phyloP scores from a whole-genome alignment of 2,329 filamentous ascomycete species.

The Sclerotinia sclerotiorum region DNA sequence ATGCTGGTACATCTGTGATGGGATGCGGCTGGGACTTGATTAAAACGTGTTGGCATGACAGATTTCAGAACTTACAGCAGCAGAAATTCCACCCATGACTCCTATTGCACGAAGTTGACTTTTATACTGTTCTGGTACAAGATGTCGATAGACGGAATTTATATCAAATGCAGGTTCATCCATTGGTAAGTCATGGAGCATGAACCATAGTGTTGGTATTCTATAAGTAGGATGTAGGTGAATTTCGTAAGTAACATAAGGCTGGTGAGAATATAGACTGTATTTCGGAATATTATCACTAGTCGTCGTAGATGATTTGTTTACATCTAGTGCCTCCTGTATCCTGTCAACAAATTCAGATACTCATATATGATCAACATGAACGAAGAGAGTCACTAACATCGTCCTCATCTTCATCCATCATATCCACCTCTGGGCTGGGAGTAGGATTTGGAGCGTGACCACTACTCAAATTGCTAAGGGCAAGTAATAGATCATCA shows the following conservation, averaged over 20 bases:
- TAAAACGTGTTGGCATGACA: constrained; percentile 10
- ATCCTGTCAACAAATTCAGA: constrained; percentile 10
- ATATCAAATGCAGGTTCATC: constrained; percentile 60
- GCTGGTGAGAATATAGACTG: constrained; percentile 42
- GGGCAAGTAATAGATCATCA: constrained; percentile 35
- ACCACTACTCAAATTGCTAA: constrained; percentile 32
- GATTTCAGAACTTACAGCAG: constrained; percentile 61
- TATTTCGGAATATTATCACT: constrained; percentile 29
- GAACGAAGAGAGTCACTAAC: constrained; percentile 28
- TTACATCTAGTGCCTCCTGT: constrained; percentile 34
- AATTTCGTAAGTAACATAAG: constrained; percentile 63
- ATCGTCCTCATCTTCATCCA: constrained; percentile 37
- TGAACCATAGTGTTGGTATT: constrained; percentile 76
- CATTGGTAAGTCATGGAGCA: constrained; percentile 56
- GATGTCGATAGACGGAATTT: constrained; percentile 67
- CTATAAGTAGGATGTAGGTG: constrained; percentile 73
- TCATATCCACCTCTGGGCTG: constrained; percentile 34
- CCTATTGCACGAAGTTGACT: constrained; percentile 59
- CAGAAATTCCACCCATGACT: constrained; percentile 71
- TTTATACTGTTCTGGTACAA: constrained; percentile 68
- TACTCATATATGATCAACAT: neutral
- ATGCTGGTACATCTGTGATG: constrained; percentile 71
- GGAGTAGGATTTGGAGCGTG: constrained; percentile 13
- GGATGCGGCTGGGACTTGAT: constrained; percentile 58
- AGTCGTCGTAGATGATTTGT: neutral